Percentiles rank a stretch among this genome's conserved stretches.
Conservation (phyloP, 495 filamentous ascomycete species). For the Penicillium pancosmium region DNA sequence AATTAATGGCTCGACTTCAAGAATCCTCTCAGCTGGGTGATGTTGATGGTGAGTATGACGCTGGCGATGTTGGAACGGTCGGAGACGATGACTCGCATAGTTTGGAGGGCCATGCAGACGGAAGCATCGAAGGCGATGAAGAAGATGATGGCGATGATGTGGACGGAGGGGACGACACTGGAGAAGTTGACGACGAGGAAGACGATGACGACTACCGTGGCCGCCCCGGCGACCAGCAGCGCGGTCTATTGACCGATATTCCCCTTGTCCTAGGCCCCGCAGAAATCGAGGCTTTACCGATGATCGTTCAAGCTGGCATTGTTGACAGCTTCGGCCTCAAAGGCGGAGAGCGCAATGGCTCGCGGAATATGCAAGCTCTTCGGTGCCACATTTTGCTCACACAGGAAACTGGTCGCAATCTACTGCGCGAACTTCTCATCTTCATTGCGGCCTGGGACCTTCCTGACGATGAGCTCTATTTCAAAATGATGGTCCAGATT, state of each 20-base stretch:
- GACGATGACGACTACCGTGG: constrained; percentile 79
- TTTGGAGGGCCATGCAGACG: constrained; percentile 50
- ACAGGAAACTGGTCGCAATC: constrained; percentile 81
- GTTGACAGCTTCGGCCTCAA: constrained; percentile 56
- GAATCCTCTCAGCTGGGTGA: constrained; percentile 50
- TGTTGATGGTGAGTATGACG: constrained; percentile 49
- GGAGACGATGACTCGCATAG: constrained; percentile 53
- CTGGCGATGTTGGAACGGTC: constrained; percentile 50
- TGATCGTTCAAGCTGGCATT: constrained; percentile 91
- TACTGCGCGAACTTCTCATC: constrained; percentile 86
- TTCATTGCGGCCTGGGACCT: constrained; percentile 98
- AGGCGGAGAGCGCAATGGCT: constrained; percentile 56
- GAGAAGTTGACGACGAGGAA: constrained; percentile 36
- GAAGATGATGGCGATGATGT: constrained; percentile 62
- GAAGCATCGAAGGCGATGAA: constrained; percentile 57
- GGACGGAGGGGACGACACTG: constrained; percentile 25
- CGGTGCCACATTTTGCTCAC: constrained; percentile 86
- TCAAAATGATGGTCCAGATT: constrained; percentile 93
- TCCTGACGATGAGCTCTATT: constrained; percentile 86
- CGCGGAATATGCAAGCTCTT: constrained; percentile 80
- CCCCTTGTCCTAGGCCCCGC: constrained; percentile 91
- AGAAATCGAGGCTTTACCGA: constrained; percentile 91
- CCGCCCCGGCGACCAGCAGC: constrained; percentile 80
- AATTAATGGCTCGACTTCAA: constrained; percentile 60
- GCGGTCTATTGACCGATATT: constrained; percentile 85